Base-by-base conservation (phyloP, 1,284 basidiomycete species). In the Apiotrichum siamense region DNA sequence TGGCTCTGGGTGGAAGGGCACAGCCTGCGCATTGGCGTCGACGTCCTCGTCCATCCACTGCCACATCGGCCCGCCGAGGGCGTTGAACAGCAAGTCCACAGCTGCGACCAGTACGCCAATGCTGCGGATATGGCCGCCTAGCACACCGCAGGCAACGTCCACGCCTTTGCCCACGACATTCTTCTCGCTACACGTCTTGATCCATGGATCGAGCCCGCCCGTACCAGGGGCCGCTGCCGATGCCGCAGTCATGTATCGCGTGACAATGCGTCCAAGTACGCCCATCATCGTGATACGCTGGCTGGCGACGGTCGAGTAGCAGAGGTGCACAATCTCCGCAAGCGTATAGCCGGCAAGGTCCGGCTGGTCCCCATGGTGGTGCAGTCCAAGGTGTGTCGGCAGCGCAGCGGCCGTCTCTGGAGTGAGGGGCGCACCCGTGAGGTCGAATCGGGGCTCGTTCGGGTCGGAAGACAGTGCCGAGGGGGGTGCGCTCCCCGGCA, bases 281-380 rank as follows among this genome's bases (percentile, higher is more conserved):
- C 82, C 81, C 23, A 96, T 77, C 82, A 93, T 91, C 0, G 83
- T 82, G 10, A 86, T 82, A 25, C 91, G 78, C 67, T 97, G 92
- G 11, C 86, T 85, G 9, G 85, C 83, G 0, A 92, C 86, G 0
- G 85, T 88, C 6, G 88, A 92, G 46, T 87, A 78, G 1, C 84
- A 83, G 4, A 94, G 79, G 41, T 88, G 76, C 40, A 93, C 82
- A n/a, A 96, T 79, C 57, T 96, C 92, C 32, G 86, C 83, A 0
- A 94, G 74, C 0, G 88, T 92, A 70, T 96, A 97, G 0, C 92
- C 93, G 0, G 92, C 91, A n/a, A 73, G 59, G 37, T 84, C 83
- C 51, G 89, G 86, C 0, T 88, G 82, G 54, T 70, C 62, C 18
- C 76, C 77, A 51, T 96, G 92, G 68, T 96, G 92, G 70, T 97